Evolutionary conservation across 2,329 filamentous ascomycete species (phyloP), one percentile per base, ranked within the genome.

Genomic region (Microsporum canis): DNA sequence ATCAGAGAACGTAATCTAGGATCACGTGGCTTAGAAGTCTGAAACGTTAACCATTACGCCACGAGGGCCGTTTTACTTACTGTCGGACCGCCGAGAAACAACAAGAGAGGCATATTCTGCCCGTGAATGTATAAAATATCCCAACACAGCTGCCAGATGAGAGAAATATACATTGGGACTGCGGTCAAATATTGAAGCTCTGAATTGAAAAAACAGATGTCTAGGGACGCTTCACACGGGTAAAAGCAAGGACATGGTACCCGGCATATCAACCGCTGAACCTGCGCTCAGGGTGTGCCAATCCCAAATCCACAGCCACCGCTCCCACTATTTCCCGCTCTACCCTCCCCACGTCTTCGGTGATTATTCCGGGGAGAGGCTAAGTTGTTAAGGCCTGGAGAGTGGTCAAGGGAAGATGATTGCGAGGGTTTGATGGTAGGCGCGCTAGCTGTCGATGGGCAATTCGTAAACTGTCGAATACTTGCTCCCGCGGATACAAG

Each of bases 11-110:
- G 49, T 33, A 27, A 53, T 53, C 27, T 6, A 3, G 12, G 31
- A 53, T 53, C 49, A 53, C 49, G 49, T 53, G 49, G 49, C 49
- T 34, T 53, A 53, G 49, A 53, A 53, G 49, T 53, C 49, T 53
- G 49, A 53, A 53, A 34, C 49, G 49, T 53, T 53, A 53, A 53
- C 49, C 49, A 53, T 53, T 53, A 53, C 49, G 49, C 49, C 49
- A 53, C 49, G 49, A 53, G 49, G 49, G 49, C 49, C 33, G 29
- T 33, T 53, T 31, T 31, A 29, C 49, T 53, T 53, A 17, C 2
- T 17, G 27, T 33, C 29, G 3, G 17, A 12, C 3, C 29, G 27
- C 5, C 23, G 27, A n/a, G 33, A 53, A 38, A 29, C 6, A 41
- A 17, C 39, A 39, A 57, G 29, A 31, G 29, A n/a, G 41, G 6